A percentile compares a stretch with the other conserved stretches of the same genome.
These are phyloP conservation scores for Periconia sp. DNA, from an alignment of 2,329 filamentous ascomycete species.

Conservation along the genomic window DNA sequence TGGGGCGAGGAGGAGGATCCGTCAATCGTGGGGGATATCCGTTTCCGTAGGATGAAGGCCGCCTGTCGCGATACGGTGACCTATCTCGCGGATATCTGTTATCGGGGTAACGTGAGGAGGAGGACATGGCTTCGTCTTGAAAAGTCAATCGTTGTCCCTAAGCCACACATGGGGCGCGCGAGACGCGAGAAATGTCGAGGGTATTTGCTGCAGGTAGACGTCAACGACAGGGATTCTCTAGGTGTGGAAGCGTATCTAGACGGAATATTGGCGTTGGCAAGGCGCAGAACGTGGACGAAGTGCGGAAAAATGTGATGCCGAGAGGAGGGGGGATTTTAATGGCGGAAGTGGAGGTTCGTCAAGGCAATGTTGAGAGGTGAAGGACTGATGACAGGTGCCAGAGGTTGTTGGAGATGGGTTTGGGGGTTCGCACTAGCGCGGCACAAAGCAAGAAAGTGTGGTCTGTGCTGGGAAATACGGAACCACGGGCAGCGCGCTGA, in stretches of 20 bases:
- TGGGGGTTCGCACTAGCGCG: conserved; percentile 1
- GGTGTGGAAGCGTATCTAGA: background rate
- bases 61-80: conserved; percentile 63
- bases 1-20: conserved; percentile 30
- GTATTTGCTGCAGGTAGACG: background rate
- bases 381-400: background rate
- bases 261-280: background rate
- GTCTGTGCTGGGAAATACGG: background rate
- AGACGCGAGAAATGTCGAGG: background rate
- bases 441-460: background rate
- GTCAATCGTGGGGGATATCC: conserved; percentile 55
- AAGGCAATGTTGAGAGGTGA: background rate
- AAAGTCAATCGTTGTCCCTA: conserved; percentile 3
- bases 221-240: background rate
- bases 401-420: conserved; percentile 2
- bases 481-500: background rate
- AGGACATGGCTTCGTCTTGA: conserved; percentile 31
- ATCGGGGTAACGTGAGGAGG: conserved; percentile 39
- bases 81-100: conserved; percentile 46
- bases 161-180: conserved; percentile 18
- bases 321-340: background rate
- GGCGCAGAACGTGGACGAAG: background rate
- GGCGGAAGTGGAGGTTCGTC: background rate
- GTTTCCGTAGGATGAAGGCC: conserved; percentile 65
- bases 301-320: background rate